Percentiles rank a stretch among this genome's conserved stretches.
phyloP scores from a whole-genome alignment of 495 filamentous ascomycete species.

The Cercophora sp. region DNA sequence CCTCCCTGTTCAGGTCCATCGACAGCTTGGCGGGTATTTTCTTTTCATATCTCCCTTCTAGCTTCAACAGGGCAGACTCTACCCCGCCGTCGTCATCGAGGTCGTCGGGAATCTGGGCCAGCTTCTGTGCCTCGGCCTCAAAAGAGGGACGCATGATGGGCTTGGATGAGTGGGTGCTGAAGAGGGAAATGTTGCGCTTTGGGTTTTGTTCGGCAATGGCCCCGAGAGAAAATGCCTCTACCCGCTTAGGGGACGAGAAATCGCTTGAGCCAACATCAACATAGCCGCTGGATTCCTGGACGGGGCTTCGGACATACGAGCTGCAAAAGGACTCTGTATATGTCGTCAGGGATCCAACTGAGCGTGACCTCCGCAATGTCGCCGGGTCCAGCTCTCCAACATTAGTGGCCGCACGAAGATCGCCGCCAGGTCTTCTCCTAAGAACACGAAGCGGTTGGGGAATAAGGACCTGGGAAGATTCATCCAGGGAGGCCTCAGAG shows the following conservation, averaged over 20 bases:
- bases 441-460: slow-evolving; percentile 59
- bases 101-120: slow-evolving; percentile 87
- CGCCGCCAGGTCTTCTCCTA: slow-evolving; percentile 81
- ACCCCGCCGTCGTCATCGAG: slow-evolving; percentile 80
- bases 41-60: slow-evolving; percentile 82
- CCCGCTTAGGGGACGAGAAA: slow-evolving; percentile 34
- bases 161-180: slow-evolving; percentile 72
- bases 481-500: slow-evolving; percentile 41
- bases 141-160: slow-evolving; percentile 80
- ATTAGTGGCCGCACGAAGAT: slow-evolving; percentile 75
- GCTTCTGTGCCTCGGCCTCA: slow-evolving; percentile 80
- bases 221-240: slow-evolving; percentile 54
- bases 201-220: slow-evolving; percentile 49
- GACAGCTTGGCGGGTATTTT: slow-evolving; percentile 35
- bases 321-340: slow-evolving; percentile 65
- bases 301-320: slow-evolving; percentile 48
- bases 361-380: slow-evolving; percentile 57
- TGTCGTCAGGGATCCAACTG: slow-evolving; percentile 66
- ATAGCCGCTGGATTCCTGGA: slow-evolving; percentile 34
- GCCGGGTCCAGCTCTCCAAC: slow-evolving; percentile 61
- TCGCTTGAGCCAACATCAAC: slow-evolving; percentile 43
- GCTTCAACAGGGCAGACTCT: slow-evolving; percentile 84
- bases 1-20: slow-evolving; percentile 30
- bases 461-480: slow-evolving; percentile 32
- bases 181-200: slow-evolving; percentile 53